phyloP scores from a whole-genome alignment of 2,329 filamentous ascomycete genomes.

The Colletotrichum agaves region DNA sequence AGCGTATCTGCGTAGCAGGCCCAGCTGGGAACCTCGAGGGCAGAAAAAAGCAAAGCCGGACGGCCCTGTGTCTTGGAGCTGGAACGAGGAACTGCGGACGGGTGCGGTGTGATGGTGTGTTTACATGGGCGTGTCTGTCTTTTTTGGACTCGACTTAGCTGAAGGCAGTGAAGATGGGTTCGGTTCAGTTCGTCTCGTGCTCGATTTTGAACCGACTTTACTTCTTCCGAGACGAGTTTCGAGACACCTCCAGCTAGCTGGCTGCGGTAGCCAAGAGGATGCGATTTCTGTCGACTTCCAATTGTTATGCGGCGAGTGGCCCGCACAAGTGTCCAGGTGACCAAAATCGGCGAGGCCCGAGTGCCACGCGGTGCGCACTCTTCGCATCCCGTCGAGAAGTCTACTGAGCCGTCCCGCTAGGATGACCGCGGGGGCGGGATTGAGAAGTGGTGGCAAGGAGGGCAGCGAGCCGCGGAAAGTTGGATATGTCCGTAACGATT shows the following conservation, averaged over 20 bases:
- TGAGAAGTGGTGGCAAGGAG: background rate
- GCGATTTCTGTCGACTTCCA: slow-evolving; percentile 31
- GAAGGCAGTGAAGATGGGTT: background rate
- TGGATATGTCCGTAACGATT: background rate
- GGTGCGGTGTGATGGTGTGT: slow-evolving; percentile 12
- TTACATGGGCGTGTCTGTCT: slow-evolving; percentile 12
- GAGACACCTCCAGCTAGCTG: background rate
- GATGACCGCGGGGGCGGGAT: slow-evolving; percentile 2
- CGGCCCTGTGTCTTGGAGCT: slow-evolving; percentile 12
- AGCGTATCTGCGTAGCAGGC: background rate
- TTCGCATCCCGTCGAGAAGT: background rate
- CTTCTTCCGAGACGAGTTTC: slow-evolving; percentile 9
- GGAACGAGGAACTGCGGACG: slow-evolving; percentile 5
- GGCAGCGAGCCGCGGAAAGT: background rate
- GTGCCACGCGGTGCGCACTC: slow-evolving; percentile 12
- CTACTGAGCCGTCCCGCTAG: slow-evolving; percentile 9
- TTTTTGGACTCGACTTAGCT: slow-evolving; percentile 2
- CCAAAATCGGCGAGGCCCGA: slow-evolving; percentile 28
- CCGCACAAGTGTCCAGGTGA: slow-evolving; percentile 34
- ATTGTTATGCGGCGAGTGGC: slow-evolving; percentile 30
- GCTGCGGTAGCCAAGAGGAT: slow-evolving; percentile 18
- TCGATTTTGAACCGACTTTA: background rate
- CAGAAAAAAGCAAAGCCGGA: slow-evolving; percentile 25
- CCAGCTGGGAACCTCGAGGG: slow-evolving; percentile 3
- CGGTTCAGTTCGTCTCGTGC: background rate